These are phyloP conservation scores for Megacollybia marginata DNA, from an alignment of 768 basidiomycete genomes.

Conservation along the genomic window DNA sequence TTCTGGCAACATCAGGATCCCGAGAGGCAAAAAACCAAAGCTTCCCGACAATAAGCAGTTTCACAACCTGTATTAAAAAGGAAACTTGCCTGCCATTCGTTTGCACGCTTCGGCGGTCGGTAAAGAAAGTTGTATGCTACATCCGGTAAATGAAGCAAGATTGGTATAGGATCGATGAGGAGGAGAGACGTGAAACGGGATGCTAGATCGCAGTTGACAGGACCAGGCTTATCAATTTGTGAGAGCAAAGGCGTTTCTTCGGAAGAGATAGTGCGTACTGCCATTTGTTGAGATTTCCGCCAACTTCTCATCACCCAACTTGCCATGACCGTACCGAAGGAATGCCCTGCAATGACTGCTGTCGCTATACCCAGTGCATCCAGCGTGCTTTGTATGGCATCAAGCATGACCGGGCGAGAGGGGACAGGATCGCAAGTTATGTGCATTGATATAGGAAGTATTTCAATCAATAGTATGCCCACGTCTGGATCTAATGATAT, in stretches of 20 bases:
- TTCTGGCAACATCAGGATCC: constrained; percentile 54
- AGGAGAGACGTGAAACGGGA: constrained; percentile 35
- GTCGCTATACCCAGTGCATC: constrained; percentile 28
- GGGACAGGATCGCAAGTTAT: constrained; percentile 46
- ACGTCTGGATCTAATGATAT: constrained; percentile 35
- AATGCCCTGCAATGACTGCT: constrained; percentile 47
- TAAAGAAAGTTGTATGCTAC: constrained; percentile 65
- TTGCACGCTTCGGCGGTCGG: constrained; percentile 39
- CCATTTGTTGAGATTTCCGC: constrained; percentile 1
- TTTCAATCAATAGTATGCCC: constrained; percentile 53
- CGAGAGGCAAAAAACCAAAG: constrained; percentile 12
- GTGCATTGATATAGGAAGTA: constrained; percentile 52
- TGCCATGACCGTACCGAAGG: constrained; percentile 54
- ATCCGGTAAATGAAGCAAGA: constrained; percentile 55
- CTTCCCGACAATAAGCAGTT: too few species aligned
- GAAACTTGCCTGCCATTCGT: constrained; percentile 57
- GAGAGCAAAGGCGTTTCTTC: too few species aligned
- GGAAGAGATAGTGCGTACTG: not conserved
- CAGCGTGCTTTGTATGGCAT: constrained; percentile 37
- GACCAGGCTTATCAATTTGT: too few species aligned
- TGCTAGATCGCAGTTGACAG: constrained; percentile 10
- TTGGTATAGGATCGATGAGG: constrained; percentile 59
- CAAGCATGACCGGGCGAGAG: constrained; percentile 29
- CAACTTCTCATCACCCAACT: constrained; percentile 39
- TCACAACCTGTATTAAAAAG: too few species aligned